Conservation (phyloP, 73 alveolate species). For the Paramecium tetraurelia region DNA sequence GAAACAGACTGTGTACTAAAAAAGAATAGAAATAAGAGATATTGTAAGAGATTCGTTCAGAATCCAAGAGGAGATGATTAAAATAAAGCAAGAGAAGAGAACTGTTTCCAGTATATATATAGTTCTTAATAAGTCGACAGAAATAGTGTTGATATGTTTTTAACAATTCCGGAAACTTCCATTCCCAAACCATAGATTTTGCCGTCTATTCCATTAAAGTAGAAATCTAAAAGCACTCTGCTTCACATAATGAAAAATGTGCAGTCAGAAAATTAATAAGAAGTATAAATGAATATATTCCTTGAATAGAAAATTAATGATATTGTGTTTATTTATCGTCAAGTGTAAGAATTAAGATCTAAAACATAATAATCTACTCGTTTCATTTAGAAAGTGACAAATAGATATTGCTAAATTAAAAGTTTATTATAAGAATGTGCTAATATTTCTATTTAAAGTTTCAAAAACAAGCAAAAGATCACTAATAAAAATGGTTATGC, state of each 20-base stretch:
- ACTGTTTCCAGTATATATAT: neutral
- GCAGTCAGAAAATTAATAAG: neutral
- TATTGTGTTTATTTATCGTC: neutral
- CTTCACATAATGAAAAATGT: neutral
- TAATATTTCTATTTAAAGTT: neutral
- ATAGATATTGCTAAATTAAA: neutral
- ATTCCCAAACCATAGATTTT: neutral
- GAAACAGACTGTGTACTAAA: neutral
- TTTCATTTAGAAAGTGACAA: neutral
- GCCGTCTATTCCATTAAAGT: constrained; percentile 12
- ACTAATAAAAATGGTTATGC: constrained; percentile 51
- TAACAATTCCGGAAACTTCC: neutral
- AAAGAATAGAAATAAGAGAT: constrained; percentile 36
- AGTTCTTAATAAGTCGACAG: neutral
- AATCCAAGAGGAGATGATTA: neutral
- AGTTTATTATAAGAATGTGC: constrained; percentile 1
- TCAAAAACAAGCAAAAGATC: neutral
- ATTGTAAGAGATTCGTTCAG: neutral
- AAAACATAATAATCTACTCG: neutral
- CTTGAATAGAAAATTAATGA: neutral
- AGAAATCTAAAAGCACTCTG: neutral
- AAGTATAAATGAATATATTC: neutral
- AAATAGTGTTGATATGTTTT: neutral
- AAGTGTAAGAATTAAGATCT: neutral
- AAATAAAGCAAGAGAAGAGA: neutral